Conservation (phyloP, 2,329 filamentous ascomycete species). For the Xylaria sp. region DNA sequence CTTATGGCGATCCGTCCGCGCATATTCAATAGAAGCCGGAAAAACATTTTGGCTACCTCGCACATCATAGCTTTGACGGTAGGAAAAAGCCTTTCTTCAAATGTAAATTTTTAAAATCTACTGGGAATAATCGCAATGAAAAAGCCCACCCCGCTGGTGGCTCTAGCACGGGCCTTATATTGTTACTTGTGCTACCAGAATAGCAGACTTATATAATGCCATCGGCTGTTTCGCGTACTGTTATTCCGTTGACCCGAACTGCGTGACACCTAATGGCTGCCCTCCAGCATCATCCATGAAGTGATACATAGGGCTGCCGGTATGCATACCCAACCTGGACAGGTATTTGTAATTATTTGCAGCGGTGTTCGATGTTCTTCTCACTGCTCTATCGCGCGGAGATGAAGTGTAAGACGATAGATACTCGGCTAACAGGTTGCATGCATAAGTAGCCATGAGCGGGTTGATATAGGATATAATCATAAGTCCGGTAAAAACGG, state of each 20-base stretch:
- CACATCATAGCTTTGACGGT: not conserved
- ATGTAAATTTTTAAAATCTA: not conserved
- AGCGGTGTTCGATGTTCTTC: not conserved
- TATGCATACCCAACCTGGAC: not conserved
- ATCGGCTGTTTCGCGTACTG: not conserved
- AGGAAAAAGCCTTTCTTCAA: no score
- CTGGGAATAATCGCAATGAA: not conserved
- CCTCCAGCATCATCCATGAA: constrained; percentile 2
- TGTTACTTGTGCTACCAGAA: not conserved
- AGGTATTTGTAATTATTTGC: not conserved
- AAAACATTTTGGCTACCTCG: not conserved
- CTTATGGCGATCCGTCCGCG: not conserved
- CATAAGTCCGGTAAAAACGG: no score
- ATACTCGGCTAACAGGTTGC: not conserved
- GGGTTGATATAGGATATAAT: no score
- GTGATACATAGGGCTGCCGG: not conserved
- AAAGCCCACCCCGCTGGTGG: not conserved
- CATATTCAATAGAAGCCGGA: not conserved
- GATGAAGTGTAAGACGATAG: not conserved
- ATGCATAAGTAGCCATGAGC: no score
- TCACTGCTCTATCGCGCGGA: not conserved
- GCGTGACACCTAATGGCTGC: not conserved
- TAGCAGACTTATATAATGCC: not conserved
- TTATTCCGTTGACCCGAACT: not conserved
- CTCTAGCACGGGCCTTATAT: not conserved